phyloP scores from a whole-genome alignment of 2,329 filamentous ascomycete genomes.

The Fusarium torulosum region DNA sequence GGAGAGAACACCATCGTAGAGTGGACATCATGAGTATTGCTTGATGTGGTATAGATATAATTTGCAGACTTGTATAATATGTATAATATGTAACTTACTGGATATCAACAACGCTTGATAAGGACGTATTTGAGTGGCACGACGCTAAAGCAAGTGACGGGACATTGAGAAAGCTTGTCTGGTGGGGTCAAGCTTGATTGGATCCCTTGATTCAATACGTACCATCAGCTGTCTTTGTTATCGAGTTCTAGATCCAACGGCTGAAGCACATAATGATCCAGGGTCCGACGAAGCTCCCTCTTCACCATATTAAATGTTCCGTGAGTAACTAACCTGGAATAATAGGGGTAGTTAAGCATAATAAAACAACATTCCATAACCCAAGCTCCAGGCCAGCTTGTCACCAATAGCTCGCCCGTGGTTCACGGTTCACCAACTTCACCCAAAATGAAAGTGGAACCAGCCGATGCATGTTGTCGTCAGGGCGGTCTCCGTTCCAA shows the following conservation, averaged over 20 bases:
- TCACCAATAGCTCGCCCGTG: slow-evolving; percentile 16
- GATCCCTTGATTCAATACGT: slow-evolving; percentile 1
- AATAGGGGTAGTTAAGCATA: neutral
- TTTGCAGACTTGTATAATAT: neutral
- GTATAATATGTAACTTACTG: neutral
- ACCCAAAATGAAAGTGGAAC: slow-evolving; percentile 27
- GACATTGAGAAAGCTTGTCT: slow-evolving; percentile 43
- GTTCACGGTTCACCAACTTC: slow-evolving; percentile 3
- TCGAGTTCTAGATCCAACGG: slow-evolving; percentile 17
- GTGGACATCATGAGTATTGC: neutral
- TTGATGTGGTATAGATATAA: neutral
- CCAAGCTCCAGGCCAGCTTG: neutral
- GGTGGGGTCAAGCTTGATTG: slow-evolving; percentile 24
- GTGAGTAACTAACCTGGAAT: neutral
- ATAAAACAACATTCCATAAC: neutral
- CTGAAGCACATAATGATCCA: slow-evolving; percentile 6
- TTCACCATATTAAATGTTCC: neutral
- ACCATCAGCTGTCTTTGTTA: neutral
- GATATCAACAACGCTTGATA: too few relatives aligned
- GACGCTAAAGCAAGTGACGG: slow-evolving; percentile 30
- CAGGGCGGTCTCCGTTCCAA: slow-evolving; percentile 15
- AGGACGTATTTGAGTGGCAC: slow-evolving; percentile 10
- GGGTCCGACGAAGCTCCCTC: neutral
- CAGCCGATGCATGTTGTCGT: slow-evolving; percentile 36
- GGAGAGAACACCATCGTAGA: slow-evolving; percentile 25